A percentile compares a stretch with the other conserved stretches of the same genome.
Evolutionary conservation across 768 basidiomycete genomes (phyloP).

Genomic region (Piloderma croceum): DNA sequence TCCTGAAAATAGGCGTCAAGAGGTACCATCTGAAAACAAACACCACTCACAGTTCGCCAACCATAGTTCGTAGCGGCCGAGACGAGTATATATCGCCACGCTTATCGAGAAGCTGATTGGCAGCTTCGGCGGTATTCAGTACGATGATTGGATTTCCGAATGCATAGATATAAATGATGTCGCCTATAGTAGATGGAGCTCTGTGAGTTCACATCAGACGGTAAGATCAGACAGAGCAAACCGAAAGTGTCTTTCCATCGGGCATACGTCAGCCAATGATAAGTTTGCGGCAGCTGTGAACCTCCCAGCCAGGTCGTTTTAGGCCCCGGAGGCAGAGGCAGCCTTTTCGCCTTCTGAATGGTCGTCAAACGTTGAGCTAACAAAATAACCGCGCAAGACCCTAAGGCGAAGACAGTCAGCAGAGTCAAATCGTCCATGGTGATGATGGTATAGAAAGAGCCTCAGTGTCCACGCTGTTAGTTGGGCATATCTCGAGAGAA

Average conservation of each 20-base stretch:
- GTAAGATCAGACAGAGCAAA: slow-evolving; percentile 13
- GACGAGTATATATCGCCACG: slow-evolving; percentile 41
- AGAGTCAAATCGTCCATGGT: no score
- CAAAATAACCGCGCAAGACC: no score
- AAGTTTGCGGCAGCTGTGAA: slow-evolving; percentile 26
- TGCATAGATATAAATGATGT: slow-evolving; percentile 39
- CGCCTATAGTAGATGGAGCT: slow-evolving; percentile 34
- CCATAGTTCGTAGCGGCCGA: slow-evolving; percentile 37
- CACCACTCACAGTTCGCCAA: slow-evolving; percentile 35
- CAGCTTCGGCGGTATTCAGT: slow-evolving; percentile 37
- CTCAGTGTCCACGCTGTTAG: no score
- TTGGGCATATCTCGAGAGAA: no score
- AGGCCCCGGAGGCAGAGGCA: no score
- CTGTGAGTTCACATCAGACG: not conserved
- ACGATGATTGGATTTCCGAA: slow-evolving; percentile 44
- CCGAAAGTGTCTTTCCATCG: slow-evolving; percentile 42
- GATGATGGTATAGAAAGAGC: no score
- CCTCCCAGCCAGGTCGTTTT: slow-evolving; percentile 32
- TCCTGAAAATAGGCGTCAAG: slow-evolving; percentile 26
- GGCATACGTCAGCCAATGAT: slow-evolving; percentile 44
- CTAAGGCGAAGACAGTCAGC: no score
- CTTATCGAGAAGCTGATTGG: slow-evolving; percentile 42
- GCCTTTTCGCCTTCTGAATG: no score
- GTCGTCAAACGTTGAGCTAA: no score
- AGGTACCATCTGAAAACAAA: not conserved